Base-by-base conservation (phyloP, 768 basidiomycete genomes). In the Baorangia bicolor region DNA sequence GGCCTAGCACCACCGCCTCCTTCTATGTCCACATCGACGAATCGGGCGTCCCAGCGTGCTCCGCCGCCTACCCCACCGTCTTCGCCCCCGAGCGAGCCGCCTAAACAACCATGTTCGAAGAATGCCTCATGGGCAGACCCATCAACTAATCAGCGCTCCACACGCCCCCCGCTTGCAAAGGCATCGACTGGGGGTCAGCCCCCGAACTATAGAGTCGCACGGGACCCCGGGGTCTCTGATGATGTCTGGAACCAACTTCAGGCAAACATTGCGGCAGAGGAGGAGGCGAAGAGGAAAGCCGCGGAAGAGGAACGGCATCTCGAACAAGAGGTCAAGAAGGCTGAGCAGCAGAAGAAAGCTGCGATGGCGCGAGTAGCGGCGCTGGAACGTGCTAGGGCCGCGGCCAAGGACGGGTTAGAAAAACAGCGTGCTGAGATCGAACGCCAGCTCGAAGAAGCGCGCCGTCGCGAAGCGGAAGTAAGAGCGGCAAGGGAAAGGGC, bases 211-310 rank as follows among this genome's bases (percentile, higher is more conserved):
- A 48, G 41, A 2, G 42, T 55, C 21, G 62, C 51, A 2, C 60
- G 82, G 16, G 86, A 87, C 62, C 56, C 74, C 13, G 86, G 81
- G 0, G 82, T 87, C 1, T 63, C 76, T 0, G 82, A 87, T 63
- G 70, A 63, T 3, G 62, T 80, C 10, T 87, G 85, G 86, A 43
- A 60, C 8, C 74, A 82, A 57, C 72, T 87, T 2, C 77, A 83
- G 45, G 70, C 68, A 11, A 70, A 66, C 43, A 70, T 69, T 30
- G 69, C 67, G 0, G 71, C 65, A 2, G 65, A 63, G 27, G 58
- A 61, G 10, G 63, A 61, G 28, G 62, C 47, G 13, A 58, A 61
- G 59, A 48, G 41, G 42, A 46, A 57, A 46, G 67, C 63, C 0
- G 58, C 52, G 9, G 62, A 62, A 47, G 62, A 65, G 31, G 59